A percentile compares a stretch with the other conserved stretches of the same genome.
These are phyloP conservation scores for Volvariella volvacea DNA, from an alignment of 1,284 basidiomycete species.

Conservation along the genomic window DNA sequence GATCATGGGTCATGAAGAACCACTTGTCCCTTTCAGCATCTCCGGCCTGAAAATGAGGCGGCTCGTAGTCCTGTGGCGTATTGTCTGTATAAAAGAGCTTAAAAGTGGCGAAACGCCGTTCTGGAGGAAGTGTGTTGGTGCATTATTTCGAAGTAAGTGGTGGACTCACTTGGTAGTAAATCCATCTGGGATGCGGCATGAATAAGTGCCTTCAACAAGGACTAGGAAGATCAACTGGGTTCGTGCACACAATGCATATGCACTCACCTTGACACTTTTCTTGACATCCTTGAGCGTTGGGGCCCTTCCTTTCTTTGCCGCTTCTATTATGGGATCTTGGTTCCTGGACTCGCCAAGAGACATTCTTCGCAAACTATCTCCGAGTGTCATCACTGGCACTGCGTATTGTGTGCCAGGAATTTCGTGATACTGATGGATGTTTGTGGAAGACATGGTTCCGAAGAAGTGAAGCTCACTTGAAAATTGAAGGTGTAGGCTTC, in stretches of 20 bases:
- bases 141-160: not conserved
- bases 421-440: constrained; percentile 47
- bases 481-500: constrained; percentile 83
- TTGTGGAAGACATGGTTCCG: not conserved
- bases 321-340: constrained; percentile 51
- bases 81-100: constrained; percentile 74
- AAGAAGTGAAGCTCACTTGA: constrained; percentile 32
- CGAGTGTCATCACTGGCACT: constrained; percentile 64
- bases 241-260: not conserved
- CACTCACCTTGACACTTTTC: constrained; percentile 57
- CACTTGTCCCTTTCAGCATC: constrained; percentile 64
- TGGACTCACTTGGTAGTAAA: constrained; percentile 55
- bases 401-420: constrained; percentile 46
- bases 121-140: constrained; percentile 27
- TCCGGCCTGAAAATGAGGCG: constrained; percentile 64
- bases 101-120: constrained; percentile 75
- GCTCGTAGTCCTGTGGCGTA: constrained; percentile 72
- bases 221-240: constrained; percentile 26
- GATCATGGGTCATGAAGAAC: constrained; percentile 69
- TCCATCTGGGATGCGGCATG: constrained; percentile 74
- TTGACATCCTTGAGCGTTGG: constrained; percentile 72
- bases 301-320: constrained; percentile 45
- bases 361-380: constrained; percentile 45
- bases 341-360: constrained; percentile 30
- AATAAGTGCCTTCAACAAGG: constrained; percentile 66